Conservation (phyloP, 306 rosid species). For the Sophora flavescens region DNA sequence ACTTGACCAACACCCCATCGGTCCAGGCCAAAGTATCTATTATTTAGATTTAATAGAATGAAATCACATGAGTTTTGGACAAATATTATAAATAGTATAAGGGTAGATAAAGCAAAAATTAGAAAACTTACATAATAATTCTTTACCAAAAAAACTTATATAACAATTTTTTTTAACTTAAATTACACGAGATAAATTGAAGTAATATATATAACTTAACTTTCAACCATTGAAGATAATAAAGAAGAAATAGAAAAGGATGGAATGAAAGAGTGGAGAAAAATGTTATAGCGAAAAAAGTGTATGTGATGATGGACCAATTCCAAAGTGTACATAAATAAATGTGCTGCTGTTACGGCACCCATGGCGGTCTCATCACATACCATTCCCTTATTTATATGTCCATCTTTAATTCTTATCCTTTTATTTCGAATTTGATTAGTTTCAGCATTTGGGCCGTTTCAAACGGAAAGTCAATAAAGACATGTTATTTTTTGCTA, state of each 20-base stretch:
- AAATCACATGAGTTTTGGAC: too few species aligned
- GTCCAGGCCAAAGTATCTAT: too few species aligned
- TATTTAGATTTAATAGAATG: too few species aligned
- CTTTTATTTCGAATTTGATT: slow-evolving; percentile 21
- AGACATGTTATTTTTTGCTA: slow-evolving; percentile 44
- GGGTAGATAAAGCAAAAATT: too few species aligned
- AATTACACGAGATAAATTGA: too few species aligned
- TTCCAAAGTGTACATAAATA: not conserved
- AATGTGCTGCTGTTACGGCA: slow-evolving; percentile 4
- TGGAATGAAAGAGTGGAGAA: not conserved
- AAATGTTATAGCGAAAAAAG: not conserved
- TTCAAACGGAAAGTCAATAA: slow-evolving; percentile 42
- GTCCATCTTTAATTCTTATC: slow-evolving; percentile 32
- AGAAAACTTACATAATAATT: too few species aligned
- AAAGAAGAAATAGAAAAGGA: not conserved
- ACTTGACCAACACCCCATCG: too few species aligned
- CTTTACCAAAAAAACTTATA: too few species aligned
- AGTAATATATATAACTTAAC: too few species aligned
- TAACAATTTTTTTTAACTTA: too few species aligned
- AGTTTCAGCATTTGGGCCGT: slow-evolving; percentile 30
- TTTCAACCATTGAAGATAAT: not conserved
- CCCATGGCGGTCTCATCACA: not conserved
- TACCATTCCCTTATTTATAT: not conserved
- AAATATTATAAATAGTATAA: too few species aligned
- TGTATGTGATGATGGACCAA: not conserved